These are phyloP conservation scores for Rubia occidens DNA, from an alignment of 305 asterid species.

Conservation along the genomic window DNA sequence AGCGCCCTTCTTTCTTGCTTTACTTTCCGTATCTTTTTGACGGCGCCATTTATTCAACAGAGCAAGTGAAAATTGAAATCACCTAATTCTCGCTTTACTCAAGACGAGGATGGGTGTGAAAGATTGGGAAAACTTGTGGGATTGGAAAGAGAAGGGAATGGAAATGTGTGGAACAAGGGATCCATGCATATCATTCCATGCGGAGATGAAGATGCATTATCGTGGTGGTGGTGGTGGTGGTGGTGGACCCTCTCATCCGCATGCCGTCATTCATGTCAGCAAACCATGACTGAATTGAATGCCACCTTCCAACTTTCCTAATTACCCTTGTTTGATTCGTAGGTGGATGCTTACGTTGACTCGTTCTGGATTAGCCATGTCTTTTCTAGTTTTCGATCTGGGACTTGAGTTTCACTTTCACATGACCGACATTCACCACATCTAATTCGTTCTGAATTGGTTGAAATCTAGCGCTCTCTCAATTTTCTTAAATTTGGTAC, in stretches of 20 bases:
- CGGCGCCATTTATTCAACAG: slow-evolving; percentile 9
- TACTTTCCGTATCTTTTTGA: slow-evolving; percentile 18
- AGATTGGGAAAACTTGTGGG: not conserved
- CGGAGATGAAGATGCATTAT: not conserved
- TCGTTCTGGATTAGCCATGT: not conserved
- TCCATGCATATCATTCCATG: not conserved
- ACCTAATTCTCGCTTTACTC: not conserved
- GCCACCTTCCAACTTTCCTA: not conserved
- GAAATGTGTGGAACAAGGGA: not conserved
- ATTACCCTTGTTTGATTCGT: not conserved
- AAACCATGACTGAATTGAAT: slow-evolving; percentile 1
- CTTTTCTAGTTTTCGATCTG: no score
- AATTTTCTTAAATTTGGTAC: no score
- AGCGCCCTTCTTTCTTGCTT: slow-evolving; percentile 12
- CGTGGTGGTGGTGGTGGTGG: not conserved
- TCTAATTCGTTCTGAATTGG: no score
- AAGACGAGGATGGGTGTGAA: not conserved
- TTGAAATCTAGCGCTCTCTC: no score
- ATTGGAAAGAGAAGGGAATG: not conserved
- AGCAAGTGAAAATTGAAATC: not conserved
- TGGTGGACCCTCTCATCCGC: not conserved
- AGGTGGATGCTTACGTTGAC: not conserved
- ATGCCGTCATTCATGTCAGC: not conserved
- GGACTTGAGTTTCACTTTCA: no score
- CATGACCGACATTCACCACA: no score